Conservation (phyloP, 2,329 filamentous ascomycete genomes). For the Aspergillus caelatus region DNA sequence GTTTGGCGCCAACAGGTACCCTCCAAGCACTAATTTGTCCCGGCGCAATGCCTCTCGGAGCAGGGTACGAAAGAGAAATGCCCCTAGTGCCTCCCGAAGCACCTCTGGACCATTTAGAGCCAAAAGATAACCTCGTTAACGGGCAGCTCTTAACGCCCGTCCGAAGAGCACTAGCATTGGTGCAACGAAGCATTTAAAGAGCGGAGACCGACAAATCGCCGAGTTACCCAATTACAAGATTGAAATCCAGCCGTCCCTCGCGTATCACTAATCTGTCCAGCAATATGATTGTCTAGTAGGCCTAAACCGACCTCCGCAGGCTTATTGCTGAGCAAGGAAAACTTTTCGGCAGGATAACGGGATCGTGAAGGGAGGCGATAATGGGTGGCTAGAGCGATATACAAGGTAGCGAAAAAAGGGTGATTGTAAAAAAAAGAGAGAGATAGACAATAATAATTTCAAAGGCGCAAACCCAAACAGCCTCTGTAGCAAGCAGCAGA, state of each 20-base stretch:
- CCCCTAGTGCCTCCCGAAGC: background rate
- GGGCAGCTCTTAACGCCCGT: slow-evolving; percentile 14
- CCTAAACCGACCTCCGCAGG: background rate
- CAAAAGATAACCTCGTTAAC: slow-evolving; percentile 14
- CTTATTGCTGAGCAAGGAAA: slow-evolving; percentile 9
- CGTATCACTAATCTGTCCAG: background rate
- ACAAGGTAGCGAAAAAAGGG: slow-evolving; percentile 12
- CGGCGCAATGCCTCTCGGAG: background rate
- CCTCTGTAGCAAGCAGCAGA: background rate
- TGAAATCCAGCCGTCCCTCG: background rate
- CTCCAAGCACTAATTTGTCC: background rate
- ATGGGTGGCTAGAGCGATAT: slow-evolving; percentile 5
- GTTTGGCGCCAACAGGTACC: background rate
- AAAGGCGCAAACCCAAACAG: background rate
- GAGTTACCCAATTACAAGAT: background rate
- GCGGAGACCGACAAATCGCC: background rate
- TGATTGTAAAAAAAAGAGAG: background rate
- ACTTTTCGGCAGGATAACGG: slow-evolving; percentile 22
- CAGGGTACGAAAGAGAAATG: background rate
- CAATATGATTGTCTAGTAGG: background rate
- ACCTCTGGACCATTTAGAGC: slow-evolving; percentile 11
- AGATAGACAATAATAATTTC: background rate
- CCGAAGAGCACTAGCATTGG: slow-evolving; percentile 24
- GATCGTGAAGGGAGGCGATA: background rate
- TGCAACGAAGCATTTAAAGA: slow-evolving; percentile 24